A percentile compares a stretch with the other conserved stretches of the same genome.
phyloP scores from a whole-genome alignment of 2,329 filamentous ascomycete genomes.

The Colletotrichum tropicicola region DNA sequence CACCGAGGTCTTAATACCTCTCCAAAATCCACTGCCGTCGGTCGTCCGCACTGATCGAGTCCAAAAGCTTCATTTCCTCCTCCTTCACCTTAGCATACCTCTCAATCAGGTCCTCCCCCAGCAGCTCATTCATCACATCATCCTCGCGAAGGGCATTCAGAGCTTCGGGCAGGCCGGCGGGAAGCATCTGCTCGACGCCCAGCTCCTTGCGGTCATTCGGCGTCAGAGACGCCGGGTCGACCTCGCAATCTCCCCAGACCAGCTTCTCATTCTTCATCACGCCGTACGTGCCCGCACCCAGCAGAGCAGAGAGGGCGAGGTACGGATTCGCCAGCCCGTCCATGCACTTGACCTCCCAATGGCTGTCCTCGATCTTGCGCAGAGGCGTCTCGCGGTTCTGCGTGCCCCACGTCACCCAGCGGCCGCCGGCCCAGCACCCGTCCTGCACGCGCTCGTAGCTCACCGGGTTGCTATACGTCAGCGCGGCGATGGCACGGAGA shows the following conservation, averaged over 20 bases:
- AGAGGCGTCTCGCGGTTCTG: conserved; percentile 83
- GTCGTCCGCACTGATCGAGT: conserved; percentile 55
- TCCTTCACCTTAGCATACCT: conserved; percentile 68
- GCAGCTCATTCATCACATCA: conserved; percentile 48
- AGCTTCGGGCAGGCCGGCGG: conserved; percentile 62
- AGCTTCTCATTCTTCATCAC: conserved; percentile 51
- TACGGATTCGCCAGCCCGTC: conserved; percentile 86
- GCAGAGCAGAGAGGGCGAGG: conserved; percentile 68
- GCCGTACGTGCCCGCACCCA: conserved; percentile 68
- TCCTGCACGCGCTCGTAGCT: conserved; percentile 77
- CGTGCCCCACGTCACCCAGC: conserved; percentile 82
- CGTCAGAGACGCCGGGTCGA: conserved; percentile 62
- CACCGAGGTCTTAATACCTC: conserved; percentile 63
- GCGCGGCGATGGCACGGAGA: conserved; percentile 72
- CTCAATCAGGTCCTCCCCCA: conserved; percentile 61
- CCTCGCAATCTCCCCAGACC: conserved; percentile 60
- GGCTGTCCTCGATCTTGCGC: conserved; percentile 69
- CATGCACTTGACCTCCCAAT: conserved; percentile 83
- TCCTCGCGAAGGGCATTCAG: conserved; percentile 61
- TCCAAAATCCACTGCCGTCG: conserved; percentile 70
- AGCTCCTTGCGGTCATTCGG: conserved; percentile 56
- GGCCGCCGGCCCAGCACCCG: conserved; percentile 80
- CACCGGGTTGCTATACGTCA: conserved; percentile 70
- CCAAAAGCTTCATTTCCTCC: conserved; percentile 62
- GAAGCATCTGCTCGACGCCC: conserved; percentile 64